These are phyloP conservation scores for Diaporthe citriasiana DNA, from an alignment of 2,329 filamentous ascomycete species.

Conservation along the genomic window DNA sequence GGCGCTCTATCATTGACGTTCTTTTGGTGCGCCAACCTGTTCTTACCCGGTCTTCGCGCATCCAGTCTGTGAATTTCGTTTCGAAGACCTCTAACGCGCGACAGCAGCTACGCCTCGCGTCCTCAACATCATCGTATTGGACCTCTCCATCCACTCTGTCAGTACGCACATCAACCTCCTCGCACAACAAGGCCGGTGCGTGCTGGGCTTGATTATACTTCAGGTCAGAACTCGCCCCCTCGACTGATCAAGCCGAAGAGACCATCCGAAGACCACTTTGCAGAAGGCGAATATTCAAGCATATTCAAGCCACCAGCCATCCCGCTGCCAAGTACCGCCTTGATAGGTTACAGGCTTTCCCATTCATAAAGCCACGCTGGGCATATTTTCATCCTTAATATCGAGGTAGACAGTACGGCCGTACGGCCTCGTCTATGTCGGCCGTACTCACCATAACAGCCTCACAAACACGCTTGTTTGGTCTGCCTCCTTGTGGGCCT, in stretches of 20 bases:
- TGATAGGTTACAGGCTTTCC: background rate
- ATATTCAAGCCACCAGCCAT: background rate
- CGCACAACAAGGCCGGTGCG: background rate
- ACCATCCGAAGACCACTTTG: background rate
- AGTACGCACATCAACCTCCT: background rate
- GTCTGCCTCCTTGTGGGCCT: constrained; percentile 6
- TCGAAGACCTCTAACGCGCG: background rate
- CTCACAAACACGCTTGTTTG: constrained; percentile 13
- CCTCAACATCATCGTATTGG: background rate
- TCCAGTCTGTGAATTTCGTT: background rate
- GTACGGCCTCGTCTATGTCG: constrained; percentile 5
- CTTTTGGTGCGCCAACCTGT: background rate
- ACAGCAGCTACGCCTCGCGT: background rate
- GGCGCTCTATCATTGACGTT: background rate
- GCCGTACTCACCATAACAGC: constrained; percentile 18
- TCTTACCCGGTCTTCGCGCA: background rate
- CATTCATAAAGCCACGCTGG: background rate
- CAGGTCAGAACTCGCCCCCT: background rate
- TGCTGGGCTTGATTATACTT: background rate
- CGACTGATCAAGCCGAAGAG: background rate
- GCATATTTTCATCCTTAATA: background rate
- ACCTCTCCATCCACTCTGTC: background rate
- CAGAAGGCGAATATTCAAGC: background rate
- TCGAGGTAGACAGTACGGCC: constrained; percentile 25
- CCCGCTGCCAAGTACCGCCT: background rate